Base-by-base conservation (phyloP, 345 rosid genomes). In the Eucalyptus pumila region DNA sequence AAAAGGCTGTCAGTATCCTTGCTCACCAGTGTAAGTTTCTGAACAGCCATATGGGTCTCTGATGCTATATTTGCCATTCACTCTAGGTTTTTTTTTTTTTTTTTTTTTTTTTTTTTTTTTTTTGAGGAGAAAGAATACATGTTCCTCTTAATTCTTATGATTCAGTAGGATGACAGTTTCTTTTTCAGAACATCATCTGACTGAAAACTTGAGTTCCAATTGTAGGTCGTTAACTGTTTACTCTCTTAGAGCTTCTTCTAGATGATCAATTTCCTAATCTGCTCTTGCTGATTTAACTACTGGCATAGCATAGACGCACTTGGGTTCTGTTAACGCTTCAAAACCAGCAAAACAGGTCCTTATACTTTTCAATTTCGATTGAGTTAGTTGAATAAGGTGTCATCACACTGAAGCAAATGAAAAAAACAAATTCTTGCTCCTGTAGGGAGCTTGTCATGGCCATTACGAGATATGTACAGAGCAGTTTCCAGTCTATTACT, bases 1-100 rank as follows among this genome's bases (percentile, higher is more conserved):
- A 89, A 96, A 96, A 88, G 98, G 97, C 21, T 93, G 95, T 56
- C 95, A 95, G 80, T 96, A 97, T 91, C 99, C 97, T 76, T 96
- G 97, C 95, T 96, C 99, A n/a, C 96, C 94, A 56, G 86, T 94
- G 99, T 96, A 96, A 95, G 99, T 93, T 86, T 86, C 88, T 24
- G 21, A 76, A 67, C 49, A 45, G 44, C 26, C 52, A 37, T 76
- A 80, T 51, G 87, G 14, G 69, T 90, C 40, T 37, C 26, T 19
- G 27, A 19, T 72, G 81, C 81, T 72, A 19, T 72, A 72, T 37
- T 72, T 72, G 45, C 81, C 21, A 86, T 50, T 60, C 49, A 49
- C 8, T 51, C 54, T 16, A 16, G 54, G 54, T 3, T 50, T 51
- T 16, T 8, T 45, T 52, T 10, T 37, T 87, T 96, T 91, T 96